Evolutionary conservation across 306 rosid genomes (phyloP), one percentile per base, ranked within the genome.

Genomic region (Boehmeria nivea): DNA sequence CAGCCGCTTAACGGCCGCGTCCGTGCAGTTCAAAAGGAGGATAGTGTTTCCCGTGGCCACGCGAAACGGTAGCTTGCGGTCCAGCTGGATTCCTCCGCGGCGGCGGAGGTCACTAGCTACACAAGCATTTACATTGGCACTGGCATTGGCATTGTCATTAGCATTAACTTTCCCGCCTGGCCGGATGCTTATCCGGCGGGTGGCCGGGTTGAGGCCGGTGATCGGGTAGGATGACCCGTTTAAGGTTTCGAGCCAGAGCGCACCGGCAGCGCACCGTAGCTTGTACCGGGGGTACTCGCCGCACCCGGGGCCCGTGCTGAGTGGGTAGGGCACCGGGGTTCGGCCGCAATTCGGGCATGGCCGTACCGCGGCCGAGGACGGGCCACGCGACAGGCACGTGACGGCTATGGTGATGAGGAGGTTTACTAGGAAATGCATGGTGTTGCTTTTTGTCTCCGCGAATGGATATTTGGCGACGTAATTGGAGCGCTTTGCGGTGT

Each of bases 51-150:
- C 61, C 1, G 56, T 1, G 13, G 76, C 71, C 10, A 79, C 10
- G 46, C 54, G 63, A 6, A 75, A 75, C 1, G 76, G 72, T 3
- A 57, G 69, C 17, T 49, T 59, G 19, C 45, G 68, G 37, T 79
- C 68, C 11, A 75, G 69, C 57, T 59, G 76, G 4, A 75, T 58
- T 26, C 79, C 85, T 26, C 79, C 85, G 50, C 51, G 73, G 38
- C 55, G 60, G 34, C 13, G 60, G 46, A 65, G 48, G 19, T 75
- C 81, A 3, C 52, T 40, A 19, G 81, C 56, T 40, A 72, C 18
- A 54, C 85, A 79, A 34, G 58, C 1, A 17, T 14, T 39, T 0
- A 16, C 51, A 4, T 33, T 6, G 5, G 9, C 1, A 2, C 8
- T 31, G 36, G 36, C 8, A 10, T 31, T 31, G 2, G 36, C 9